Evolutionary conservation across 352 stramenopile species (phyloP).

Genomic region (Phytophthora europaea): DNA sequence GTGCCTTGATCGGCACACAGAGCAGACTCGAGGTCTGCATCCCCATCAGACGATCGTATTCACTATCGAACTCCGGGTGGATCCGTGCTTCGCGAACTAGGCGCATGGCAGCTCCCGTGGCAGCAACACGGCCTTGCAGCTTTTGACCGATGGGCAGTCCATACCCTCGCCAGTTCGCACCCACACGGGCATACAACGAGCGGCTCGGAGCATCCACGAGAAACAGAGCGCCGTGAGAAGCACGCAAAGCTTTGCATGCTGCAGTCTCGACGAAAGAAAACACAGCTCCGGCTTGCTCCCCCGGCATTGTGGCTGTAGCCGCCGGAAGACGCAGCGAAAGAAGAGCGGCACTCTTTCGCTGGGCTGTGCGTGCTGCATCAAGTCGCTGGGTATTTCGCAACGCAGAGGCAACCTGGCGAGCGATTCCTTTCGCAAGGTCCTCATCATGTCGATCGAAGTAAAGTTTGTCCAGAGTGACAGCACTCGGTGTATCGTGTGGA

Average conservation of each 20-base stretch:
- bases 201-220: constrained; percentile 81
- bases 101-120: constrained; percentile 65
- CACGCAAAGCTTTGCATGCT: constrained; percentile 35
- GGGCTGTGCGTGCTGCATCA: constrained; percentile 60
- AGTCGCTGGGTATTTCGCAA: constrained; percentile 78
- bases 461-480: constrained; percentile 50
- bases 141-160: constrained; percentile 73
- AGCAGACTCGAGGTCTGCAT: constrained; percentile 76
- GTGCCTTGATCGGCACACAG: constrained; percentile 77
- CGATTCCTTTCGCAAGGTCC: constrained; percentile 68
- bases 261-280: constrained; percentile 44
- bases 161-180: constrained; percentile 77
- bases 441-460: constrained; percentile 84
- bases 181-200: constrained; percentile 72
- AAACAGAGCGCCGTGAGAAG: constrained; percentile 73
- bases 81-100: constrained; percentile 59
- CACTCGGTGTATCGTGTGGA: not conserved
- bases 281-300: constrained; percentile 41
- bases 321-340: constrained; percentile 49
- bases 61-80: constrained; percentile 74
- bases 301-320: constrained; percentile 39
- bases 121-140: constrained; percentile 75
- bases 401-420: constrained; percentile 73
- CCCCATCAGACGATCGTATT: constrained; percentile 71
- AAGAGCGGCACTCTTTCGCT: constrained; percentile 74